Evolutionary conservation across 2,329 filamentous ascomycete genomes (phyloP), one percentile per base, ranked within the genome.

Genomic region (Tympanopsis confertula): DNA sequence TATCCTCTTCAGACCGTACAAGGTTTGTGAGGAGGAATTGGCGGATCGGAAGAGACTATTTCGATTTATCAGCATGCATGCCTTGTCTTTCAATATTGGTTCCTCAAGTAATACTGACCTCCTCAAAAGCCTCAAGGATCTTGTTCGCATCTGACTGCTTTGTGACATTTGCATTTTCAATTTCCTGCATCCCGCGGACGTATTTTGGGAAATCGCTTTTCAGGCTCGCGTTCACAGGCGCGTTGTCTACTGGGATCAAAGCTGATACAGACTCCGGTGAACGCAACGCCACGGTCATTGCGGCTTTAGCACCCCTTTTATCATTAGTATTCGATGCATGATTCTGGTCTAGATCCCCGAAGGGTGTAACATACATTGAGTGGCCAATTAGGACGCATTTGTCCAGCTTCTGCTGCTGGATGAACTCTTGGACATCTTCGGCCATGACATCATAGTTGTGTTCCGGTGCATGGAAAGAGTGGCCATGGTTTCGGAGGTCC

Each of bases 1-100:
- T 58, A 28, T 61, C 58, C 2, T 67, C 60, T 14, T 57, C 52
- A 3, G 58, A 50, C 17, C 68, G 63, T 36, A 69, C 47, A 15
- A 81, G 57, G 44, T 81, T 81, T 13, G 74, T 76, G n/a, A 81
- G 61, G 30, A 81, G 62, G 49, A 80, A 81, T 49, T 79, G 74
- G 12, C 76, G 68, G 40, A 81, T 72, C 2, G 69, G 61, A 17
- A 78, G 54, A 5, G 67, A 60, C 59, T 67, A 30, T 7, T 7
- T 12, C n/a, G 33, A 28, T 28, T 10, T 10, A 10, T 28, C n/a
- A n/a, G n/a, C n/a, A n/a, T n/a, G n/a, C n/a, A n/a, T n/a, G n/a
- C n/a, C n/a, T n/a, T n/a, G n/a, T n/a, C n/a, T n/a, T n/a, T n/a
- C n/a, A n/a, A n/a, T n/a, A n/a, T n/a, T n/a, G n/a, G n/a, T n/a